Evolutionary conservation across 352 stramenopile species (phyloP).

Genomic region (Pythium brachiatum): DNA sequence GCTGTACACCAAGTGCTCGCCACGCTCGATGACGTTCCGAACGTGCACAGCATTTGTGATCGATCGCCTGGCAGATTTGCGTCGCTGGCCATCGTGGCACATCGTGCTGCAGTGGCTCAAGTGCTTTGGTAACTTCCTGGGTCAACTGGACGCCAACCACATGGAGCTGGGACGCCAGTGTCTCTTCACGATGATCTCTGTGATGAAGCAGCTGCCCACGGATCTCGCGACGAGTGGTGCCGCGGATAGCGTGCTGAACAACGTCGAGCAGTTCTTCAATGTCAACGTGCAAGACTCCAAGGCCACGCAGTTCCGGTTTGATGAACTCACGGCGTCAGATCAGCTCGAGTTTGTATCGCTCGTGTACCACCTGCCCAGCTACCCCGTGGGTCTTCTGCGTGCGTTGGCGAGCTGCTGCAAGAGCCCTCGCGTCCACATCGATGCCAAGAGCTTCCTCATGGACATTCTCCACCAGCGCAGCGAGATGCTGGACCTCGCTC

Average conservation of each 20-base stretch:
- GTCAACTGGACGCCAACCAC: slow-evolving; percentile 53
- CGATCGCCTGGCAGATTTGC: slow-evolving; percentile 47
- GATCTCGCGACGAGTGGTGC: slow-evolving; percentile 42
- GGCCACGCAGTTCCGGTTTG: slow-evolving; percentile 39
- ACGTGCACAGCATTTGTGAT: slow-evolving; percentile 73
- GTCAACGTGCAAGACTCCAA: slow-evolving; percentile 28
- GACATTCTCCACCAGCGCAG: slow-evolving; percentile 75
- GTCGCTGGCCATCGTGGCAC: slow-evolving; percentile 49
- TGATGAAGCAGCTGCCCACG: slow-evolving; percentile 73
- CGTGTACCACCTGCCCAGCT: slow-evolving; percentile 72
- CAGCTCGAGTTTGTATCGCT: slow-evolving; percentile 73
- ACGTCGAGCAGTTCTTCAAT: slow-evolving; percentile 68
- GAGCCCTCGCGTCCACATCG: slow-evolving; percentile 44
- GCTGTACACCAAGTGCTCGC: slow-evolving; percentile 65
- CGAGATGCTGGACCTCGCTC: slow-evolving; percentile 59
- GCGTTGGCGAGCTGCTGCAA: slow-evolving; percentile 77
- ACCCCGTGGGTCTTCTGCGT: slow-evolving; percentile 64
- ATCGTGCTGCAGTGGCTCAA: slow-evolving; percentile 69
- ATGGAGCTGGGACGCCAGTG: slow-evolving; percentile 60
- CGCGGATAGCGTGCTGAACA: slow-evolving; percentile 52
- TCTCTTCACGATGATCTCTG: slow-evolving; percentile 65
- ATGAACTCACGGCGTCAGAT: slow-evolving; percentile 41
- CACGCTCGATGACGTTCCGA: slow-evolving; percentile 69
- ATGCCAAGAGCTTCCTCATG: slow-evolving; percentile 83
- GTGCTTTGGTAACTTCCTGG: slow-evolving; percentile 61